Conservation (phyloP, 2,329 filamentous ascomycete species). For the Aspergillus aculeatinus region DNA sequence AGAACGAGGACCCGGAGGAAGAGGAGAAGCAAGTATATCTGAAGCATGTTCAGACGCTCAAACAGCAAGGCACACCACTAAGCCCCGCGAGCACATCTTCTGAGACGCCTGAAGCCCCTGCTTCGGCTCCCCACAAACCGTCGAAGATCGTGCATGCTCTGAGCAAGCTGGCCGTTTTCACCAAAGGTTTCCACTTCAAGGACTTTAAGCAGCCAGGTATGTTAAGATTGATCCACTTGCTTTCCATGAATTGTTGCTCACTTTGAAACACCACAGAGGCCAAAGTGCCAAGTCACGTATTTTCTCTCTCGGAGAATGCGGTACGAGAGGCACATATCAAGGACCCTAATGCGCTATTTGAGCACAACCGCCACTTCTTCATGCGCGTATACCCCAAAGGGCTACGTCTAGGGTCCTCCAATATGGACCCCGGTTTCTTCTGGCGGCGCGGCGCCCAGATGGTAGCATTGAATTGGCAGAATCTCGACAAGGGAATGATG, state of each 20-base stretch:
- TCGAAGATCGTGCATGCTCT: slow-evolving; percentile 70
- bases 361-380: slow-evolving; percentile 77
- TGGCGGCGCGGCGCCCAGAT: slow-evolving; percentile 90
- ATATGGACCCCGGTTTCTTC: slow-evolving; percentile 78
- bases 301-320: slow-evolving; percentile 62
- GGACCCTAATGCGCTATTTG: slow-evolving; percentile 64
- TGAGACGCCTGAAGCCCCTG: slow-evolving; percentile 2
- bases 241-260: not conserved
- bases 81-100: slow-evolving; percentile 1
- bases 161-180: slow-evolving; percentile 78
- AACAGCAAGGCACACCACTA: not conserved
- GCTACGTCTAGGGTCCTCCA: slow-evolving; percentile 77
- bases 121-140: slow-evolving; percentile 46
- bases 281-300: slow-evolving; percentile 60
- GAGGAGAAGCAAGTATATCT: slow-evolving; percentile 5
- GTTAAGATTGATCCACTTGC: slow-evolving; percentile 29
- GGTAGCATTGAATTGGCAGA: slow-evolving; percentile 92
- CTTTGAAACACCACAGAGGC: slow-evolving; percentile 37
- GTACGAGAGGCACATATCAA: slow-evolving; percentile 63
- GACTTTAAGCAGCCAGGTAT: slow-evolving; percentile 65
- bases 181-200: slow-evolving; percentile 77
- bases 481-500: slow-evolving; percentile 91
- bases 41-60: slow-evolving; percentile 5
- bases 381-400: slow-evolving; percentile 89
- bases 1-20: slow-evolving; percentile 23